These are phyloP conservation scores for Solanum tarapatanum DNA, from an alignment of 257 asterid species.

Conservation along the genomic window DNA sequence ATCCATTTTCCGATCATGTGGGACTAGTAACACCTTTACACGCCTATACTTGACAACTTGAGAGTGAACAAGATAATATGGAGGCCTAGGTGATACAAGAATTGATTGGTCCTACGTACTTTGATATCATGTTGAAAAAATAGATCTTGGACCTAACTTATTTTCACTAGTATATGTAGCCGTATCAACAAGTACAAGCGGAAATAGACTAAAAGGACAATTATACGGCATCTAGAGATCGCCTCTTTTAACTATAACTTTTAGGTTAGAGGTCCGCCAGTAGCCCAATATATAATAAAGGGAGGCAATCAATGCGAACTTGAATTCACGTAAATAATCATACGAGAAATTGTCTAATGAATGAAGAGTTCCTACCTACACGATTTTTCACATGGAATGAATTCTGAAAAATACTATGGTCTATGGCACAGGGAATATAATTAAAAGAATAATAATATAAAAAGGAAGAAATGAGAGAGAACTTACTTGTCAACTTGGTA, in stretches of 20 bases:
- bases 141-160: neutral
- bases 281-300: neutral
- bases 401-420: neutral
- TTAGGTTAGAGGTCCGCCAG: neutral
- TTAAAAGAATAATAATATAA: neutral
- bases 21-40: neutral
- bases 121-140: neutral
- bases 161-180: neutral
- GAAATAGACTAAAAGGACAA: neutral
- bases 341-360: neutral
- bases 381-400: neutral
- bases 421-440: neutral
- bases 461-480: neutral
- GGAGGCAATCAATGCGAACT: neutral
- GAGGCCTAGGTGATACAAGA: neutral
- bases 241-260: neutral
- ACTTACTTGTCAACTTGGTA: slow-evolving; percentile 25
- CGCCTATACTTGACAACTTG: neutral
- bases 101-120: accelerated
- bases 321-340: neutral
- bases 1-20: neutral
- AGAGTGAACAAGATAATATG: neutral
- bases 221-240: neutral
- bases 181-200: neutral
- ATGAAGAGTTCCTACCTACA: neutral